Evolutionary conservation across 140 eudicot genomes (phyloP), one percentile per base, ranked within the genome.

Genomic region (Stevia rebaudiana): DNA sequence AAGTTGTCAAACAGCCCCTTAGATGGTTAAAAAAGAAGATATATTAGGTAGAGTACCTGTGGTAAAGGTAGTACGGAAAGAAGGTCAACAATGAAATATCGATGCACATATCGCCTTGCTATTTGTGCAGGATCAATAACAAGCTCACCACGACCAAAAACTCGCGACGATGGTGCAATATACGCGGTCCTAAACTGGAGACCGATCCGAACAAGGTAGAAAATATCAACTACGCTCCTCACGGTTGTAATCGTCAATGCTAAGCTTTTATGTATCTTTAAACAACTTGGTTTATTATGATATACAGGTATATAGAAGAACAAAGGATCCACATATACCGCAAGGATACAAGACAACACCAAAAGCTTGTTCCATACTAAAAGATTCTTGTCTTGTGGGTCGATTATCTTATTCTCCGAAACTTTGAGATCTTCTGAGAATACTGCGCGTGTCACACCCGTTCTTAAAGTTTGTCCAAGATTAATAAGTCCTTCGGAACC

Each of bases 61-160:
- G 98, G 98, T 63, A 84, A 64, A 52, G 96, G 96, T 7, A 91
- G 80, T 60, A 91, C 91, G 13, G 98, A 82, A 12, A 79, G 78
- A 77, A 91, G 74, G 73, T 91, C 98, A 63, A 91, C 80, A 10
- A 82, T 44, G 36, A 91, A 91, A 66, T 82, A 91, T 11, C 96
- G 83, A 47, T 64, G 81, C 58, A 91, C 17, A 73, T 91, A 91
- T 48, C 98, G 69, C 15, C 71, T 79, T 31, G 98, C 98, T 11
- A 91, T 87, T 60, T 91, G 83, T 11, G 67, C 78, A 39, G 96
- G 94, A 70, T 87, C 98, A n/a, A 87, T 91, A 11, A 91, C 95
- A 53, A 91, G 96, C 66, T 91, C 98, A 63, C 98, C 98, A 55
- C 96, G 79, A 21, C 98, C 98, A 65, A 91, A 91, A 72, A 91